These are phyloP conservation scores for Pseudogymnoascus sp. DNA, from an alignment of 2,329 filamentous ascomycete species.

Conservation along the genomic window DNA sequence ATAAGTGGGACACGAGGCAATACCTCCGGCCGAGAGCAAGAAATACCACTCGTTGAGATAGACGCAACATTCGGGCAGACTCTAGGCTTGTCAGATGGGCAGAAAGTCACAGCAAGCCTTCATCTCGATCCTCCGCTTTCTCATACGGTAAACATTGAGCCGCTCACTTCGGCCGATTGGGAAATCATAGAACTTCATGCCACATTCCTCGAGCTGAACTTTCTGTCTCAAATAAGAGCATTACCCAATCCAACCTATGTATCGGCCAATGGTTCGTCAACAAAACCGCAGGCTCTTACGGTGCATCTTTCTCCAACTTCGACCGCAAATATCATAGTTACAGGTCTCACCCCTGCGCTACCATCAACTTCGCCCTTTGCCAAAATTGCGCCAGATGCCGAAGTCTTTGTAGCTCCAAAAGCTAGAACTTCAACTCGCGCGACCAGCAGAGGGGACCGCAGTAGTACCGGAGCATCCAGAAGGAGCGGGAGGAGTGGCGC, in stretches of 20 bases:
- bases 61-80: constrained; percentile 76
- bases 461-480: constrained; percentile 69
- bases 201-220: constrained; percentile 87
- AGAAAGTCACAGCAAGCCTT: constrained; percentile 63
- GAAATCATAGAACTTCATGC: constrained; percentile 98
- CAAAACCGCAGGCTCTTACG: constrained; percentile 68
- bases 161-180: constrained; percentile 91
- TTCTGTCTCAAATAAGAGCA: constrained; percentile 85
- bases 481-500: constrained; percentile 65
- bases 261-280: constrained; percentile 39
- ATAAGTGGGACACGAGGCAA: constrained; percentile 50
- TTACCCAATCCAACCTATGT: constrained; percentile 74
- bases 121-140: constrained; percentile 86
- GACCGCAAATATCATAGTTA: constrained; percentile 81
- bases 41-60: constrained; percentile 70
- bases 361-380: constrained; percentile 66
- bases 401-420: constrained; percentile 96
- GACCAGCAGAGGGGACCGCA: constrained; percentile 62
- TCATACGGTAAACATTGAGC: constrained; percentile 94
- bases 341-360: constrained; percentile 70
- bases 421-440: constrained; percentile 57
- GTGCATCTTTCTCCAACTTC: constrained; percentile 92
- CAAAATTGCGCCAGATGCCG: constrained; percentile 87
- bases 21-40: constrained; percentile 60
- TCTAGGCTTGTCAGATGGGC: constrained; percentile 69